Evolutionary conservation across 225 moss, liverwort and hornwort genomes (phyloP).

Genomic region (Neckera pumila): DNA sequence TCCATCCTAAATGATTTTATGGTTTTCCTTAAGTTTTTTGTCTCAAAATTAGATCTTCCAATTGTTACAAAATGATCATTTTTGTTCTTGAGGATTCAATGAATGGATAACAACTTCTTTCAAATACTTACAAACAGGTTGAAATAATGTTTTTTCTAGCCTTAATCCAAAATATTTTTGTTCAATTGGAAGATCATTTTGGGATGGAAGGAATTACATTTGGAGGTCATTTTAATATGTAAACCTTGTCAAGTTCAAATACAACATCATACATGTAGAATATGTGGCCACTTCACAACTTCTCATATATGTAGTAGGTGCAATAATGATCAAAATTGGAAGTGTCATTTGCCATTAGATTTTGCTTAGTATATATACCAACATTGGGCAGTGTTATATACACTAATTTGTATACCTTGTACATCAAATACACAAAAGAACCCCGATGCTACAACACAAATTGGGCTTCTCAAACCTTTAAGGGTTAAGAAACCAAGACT

Average conservation of each 20-base stretch:
- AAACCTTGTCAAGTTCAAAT: not conserved
- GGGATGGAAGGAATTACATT: not conserved
- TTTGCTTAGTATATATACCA: fast-evolving
- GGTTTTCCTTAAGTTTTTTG: fast-evolving
- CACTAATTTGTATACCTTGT: fast-evolving
- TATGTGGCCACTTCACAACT: not conserved
- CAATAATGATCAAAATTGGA: not conserved
- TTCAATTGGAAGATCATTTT: not conserved
- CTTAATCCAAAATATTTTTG: not conserved
- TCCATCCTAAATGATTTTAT: too few relatives aligned
- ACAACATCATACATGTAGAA: fast-evolving
- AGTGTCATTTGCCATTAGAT: not conserved
- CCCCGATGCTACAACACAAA: fast-evolving
- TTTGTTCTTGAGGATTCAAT: too few relatives aligned
- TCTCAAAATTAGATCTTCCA: too few relatives aligned
- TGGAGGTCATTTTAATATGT: not conserved
- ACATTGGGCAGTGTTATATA: not conserved
- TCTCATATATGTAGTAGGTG: not conserved
- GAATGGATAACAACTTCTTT: too few relatives aligned
- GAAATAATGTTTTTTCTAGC: fast-evolving
- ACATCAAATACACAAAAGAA: not conserved
- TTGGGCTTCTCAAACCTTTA: not conserved
- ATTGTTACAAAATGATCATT: too few relatives aligned
- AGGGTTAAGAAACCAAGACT: not conserved
- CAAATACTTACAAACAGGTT: not conserved